These are phyloP conservation scores for Diplodia seriata DNA, from an alignment of 2,329 filamentous ascomycete genomes.

Conservation along the genomic window DNA sequence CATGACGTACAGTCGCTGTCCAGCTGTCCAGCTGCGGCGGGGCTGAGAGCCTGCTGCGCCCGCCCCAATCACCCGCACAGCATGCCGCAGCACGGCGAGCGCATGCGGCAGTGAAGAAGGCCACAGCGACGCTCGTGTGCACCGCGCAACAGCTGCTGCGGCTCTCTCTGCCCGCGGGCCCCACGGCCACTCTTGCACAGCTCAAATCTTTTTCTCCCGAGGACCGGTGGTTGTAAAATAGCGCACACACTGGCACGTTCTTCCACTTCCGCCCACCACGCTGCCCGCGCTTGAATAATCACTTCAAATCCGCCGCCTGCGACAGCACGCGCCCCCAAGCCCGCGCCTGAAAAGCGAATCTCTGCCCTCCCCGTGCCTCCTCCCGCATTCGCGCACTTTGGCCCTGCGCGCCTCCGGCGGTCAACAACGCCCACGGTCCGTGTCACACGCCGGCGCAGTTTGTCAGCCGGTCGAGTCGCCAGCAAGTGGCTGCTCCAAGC, in stretches of 20 bases:
- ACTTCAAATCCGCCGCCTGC: slow-evolving; percentile 5
- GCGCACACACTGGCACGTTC: slow-evolving; percentile 19
- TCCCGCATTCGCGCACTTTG: neutral
- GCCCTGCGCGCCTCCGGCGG: neutral
- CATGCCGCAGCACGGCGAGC: slow-evolving; percentile 2
- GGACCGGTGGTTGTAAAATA: slow-evolving; percentile 15
- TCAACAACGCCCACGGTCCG: slow-evolving; percentile 15
- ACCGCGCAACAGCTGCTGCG: neutral
- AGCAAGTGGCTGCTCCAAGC: slow-evolving; percentile 27
- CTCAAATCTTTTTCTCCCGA: slow-evolving; percentile 2
- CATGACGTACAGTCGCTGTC: neutral
- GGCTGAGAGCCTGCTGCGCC: slow-evolving; percentile 23
- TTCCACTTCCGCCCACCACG: slow-evolving; percentile 17
- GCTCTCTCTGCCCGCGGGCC: neutral
- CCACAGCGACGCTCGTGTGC: neutral
- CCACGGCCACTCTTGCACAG: slow-evolving; percentile 15
- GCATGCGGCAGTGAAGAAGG: slow-evolving; percentile 11
- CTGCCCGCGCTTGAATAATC: slow-evolving; percentile 13
- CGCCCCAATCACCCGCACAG: slow-evolving; percentile 8
- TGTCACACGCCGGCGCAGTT: slow-evolving; percentile 21
- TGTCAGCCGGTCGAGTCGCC: slow-evolving; percentile 20
- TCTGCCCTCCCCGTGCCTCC: neutral
- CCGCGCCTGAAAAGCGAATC: slow-evolving; percentile 2
- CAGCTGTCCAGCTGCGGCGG: slow-evolving; percentile 18
- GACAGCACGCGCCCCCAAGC: slow-evolving; percentile 8